A percentile compares a stretch with the other conserved stretches of the same genome.
These are phyloP conservation scores for Sporothrix humicola DNA, from an alignment of 2,329 filamentous ascomycete genomes.

Conservation along the genomic window DNA sequence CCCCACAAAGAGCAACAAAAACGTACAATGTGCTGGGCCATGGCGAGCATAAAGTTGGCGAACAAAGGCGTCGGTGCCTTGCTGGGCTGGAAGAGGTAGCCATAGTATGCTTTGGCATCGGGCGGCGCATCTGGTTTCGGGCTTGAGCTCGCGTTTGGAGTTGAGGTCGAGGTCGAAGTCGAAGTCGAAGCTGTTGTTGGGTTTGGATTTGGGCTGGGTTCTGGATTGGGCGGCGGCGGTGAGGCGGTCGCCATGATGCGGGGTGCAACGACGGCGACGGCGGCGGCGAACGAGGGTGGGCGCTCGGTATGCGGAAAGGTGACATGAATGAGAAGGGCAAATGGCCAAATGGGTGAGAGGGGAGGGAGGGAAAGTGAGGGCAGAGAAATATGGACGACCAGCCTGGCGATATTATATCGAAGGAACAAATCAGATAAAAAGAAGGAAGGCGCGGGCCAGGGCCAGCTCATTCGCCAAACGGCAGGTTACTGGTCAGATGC, in stretches of 20 bases:
- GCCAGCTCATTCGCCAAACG: constrained; percentile 21
- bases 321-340: constrained; percentile 7
- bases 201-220: too few species aligned
- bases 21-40: constrained; percentile 73
- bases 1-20: neutral
- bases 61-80: constrained; percentile 71
- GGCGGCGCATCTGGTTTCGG: constrained; percentile 37
- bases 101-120: constrained; percentile 57
- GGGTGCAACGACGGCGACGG: constrained; percentile 14
- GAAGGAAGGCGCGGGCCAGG: constrained; percentile 30
- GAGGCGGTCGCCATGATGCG: constrained; percentile 35
- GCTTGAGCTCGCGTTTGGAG: too few species aligned
- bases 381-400: neutral
- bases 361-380: neutral
- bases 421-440: constrained; percentile 20
- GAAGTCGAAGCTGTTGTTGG: too few species aligned
- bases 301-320: neutral
- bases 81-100: constrained; percentile 70
- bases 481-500: constrained; percentile 26
- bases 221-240: constrained; percentile 19
- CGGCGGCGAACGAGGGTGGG: neutral
- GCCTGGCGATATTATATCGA: constrained; percentile 17
- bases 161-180: too few species aligned
- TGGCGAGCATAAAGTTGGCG: constrained; percentile 69
- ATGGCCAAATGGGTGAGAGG: too few species aligned